These are phyloP conservation scores for Dryas integrifolia DNA, from an alignment of 331 rosid genomes.

Conservation along the genomic window DNA sequence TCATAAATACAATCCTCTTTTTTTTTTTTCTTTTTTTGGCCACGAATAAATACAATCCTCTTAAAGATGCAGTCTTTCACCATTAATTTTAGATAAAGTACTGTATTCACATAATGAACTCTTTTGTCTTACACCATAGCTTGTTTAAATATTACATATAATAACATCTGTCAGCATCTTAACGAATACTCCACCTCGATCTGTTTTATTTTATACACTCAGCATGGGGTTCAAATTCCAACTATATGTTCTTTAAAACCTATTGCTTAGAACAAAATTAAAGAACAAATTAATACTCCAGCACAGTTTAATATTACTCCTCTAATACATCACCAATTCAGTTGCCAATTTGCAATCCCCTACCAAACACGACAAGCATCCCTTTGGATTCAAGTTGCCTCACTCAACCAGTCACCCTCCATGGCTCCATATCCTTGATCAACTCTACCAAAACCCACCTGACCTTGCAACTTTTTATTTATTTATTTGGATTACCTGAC, in stretches of 20 bases:
- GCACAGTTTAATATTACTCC: slow-evolving; percentile 2
- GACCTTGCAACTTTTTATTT: background rate
- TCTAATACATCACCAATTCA: slow-evolving; percentile 38
- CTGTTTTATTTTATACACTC: background rate
- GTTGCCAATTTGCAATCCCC: slow-evolving; percentile 44
- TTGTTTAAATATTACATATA: too few relatives aligned
- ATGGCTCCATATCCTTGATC: background rate
- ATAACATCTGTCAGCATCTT: background rate
- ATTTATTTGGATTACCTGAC: background rate
- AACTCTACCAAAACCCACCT: background rate
- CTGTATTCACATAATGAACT: too few relatives aligned
- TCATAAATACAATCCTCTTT: too few relatives aligned
- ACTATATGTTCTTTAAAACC: background rate
- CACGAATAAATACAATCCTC: too few relatives aligned
- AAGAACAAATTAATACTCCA: background rate
- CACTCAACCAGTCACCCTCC: slow-evolving; percentile 19
- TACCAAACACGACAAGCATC: slow-evolving; percentile 53
- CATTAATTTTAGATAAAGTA: too few relatives aligned
- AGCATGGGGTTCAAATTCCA: background rate
- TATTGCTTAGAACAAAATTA: slow-evolving; percentile 15
- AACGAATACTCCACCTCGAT: background rate
- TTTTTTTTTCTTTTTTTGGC: too few relatives aligned
- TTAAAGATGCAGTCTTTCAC: too few relatives aligned
- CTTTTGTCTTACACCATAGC: background rate
- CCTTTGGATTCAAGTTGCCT: slow-evolving; percentile 63